Conservation (phyloP, 768 basidiomycete genomes). For the Pulveroboletus sp. region DNA sequence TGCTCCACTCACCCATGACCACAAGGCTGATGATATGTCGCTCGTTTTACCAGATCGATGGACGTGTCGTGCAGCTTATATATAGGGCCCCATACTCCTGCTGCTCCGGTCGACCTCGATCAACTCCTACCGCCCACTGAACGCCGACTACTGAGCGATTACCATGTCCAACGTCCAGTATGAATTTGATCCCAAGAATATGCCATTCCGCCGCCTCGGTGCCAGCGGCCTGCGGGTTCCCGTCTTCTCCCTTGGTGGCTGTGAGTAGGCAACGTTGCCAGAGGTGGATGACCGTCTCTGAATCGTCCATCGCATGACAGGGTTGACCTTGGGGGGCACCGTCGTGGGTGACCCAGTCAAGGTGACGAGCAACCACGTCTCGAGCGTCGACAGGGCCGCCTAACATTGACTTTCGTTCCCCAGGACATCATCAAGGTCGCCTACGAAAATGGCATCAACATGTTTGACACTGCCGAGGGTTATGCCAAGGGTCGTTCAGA, state of each 20-base stretch:
- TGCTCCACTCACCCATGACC: no score
- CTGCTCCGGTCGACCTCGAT: not conserved
- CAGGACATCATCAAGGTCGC: slow-evolving; percentile 52
- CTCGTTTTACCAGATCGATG: no score
- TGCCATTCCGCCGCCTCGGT: slow-evolving; percentile 41
- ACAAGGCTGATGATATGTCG: no score
- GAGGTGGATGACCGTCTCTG: not conserved
- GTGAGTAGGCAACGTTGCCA: slow-evolving; percentile 20
- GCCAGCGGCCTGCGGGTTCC: slow-evolving; percentile 46
- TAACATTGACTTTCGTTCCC: not conserved
- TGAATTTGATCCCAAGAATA: slow-evolving; percentile 37
- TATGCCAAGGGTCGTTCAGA: slow-evolving; percentile 48
- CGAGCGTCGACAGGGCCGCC: not conserved
- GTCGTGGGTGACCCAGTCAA: slow-evolving; percentile 51
- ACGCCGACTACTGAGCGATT: not conserved
- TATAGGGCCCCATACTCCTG: not conserved
- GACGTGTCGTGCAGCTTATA: no score
- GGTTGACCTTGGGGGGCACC: slow-evolving; percentile 45
- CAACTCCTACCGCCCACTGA: not conserved
- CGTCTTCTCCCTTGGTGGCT: slow-evolving; percentile 49
- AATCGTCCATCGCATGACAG: slow-evolving; percentile 12
- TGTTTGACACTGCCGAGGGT: slow-evolving; percentile 45
- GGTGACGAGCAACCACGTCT: slow-evolving; percentile 16
- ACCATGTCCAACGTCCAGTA: slow-evolving; percentile 24
- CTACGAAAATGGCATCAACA: slow-evolving; percentile 49